Percentiles rank a stretch among this genome's conserved stretches.
phyloP scores from a whole-genome alignment of 768 basidiomycete genomes.

The Sporobolomyces phaffii region DNA sequence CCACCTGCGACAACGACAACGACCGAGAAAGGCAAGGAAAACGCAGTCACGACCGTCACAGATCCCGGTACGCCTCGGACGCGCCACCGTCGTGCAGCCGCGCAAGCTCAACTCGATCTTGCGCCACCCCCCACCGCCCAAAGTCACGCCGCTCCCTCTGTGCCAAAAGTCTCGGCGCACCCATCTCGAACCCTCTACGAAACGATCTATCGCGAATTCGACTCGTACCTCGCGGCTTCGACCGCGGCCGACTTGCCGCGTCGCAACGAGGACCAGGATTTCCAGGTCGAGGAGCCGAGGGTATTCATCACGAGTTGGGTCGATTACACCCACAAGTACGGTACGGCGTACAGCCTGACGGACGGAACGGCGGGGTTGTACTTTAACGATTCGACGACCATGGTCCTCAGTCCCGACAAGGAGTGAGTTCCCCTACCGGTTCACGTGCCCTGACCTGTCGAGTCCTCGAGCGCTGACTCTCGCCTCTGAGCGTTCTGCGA shows the following conservation, averaged over 20 bases:
- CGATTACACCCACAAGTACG: constrained; percentile 98
- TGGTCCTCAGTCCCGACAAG: constrained; percentile 80
- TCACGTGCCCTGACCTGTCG: background rate
- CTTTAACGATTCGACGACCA: constrained; percentile 88
- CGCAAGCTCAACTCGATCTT: constrained; percentile 8
- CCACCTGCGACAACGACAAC: background rate
- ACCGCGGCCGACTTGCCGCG: background rate
- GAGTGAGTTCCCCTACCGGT: constrained; percentile 52
- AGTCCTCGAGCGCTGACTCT: background rate
- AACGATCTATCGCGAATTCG: constrained; percentile 23
- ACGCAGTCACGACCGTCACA: background rate
- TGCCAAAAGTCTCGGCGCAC: background rate
- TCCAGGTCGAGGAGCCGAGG: constrained; percentile 41
- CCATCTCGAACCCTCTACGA: constrained; percentile 35
- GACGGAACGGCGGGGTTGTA: constrained; percentile 92
- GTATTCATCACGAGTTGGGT: constrained; percentile 99
- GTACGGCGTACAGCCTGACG: constrained; percentile 97
- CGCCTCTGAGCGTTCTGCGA: background rate
- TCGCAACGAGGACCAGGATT: background rate
- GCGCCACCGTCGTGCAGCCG: constrained; percentile 6
- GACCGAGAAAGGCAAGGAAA: background rate
- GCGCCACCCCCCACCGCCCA: background rate
- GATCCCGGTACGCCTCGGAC: constrained; percentile 3
- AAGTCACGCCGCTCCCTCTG: background rate
- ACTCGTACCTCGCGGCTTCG: constrained; percentile 16